Base-by-base conservation (phyloP, 139 green algal species). In the Coelastrella sp. region DNA sequence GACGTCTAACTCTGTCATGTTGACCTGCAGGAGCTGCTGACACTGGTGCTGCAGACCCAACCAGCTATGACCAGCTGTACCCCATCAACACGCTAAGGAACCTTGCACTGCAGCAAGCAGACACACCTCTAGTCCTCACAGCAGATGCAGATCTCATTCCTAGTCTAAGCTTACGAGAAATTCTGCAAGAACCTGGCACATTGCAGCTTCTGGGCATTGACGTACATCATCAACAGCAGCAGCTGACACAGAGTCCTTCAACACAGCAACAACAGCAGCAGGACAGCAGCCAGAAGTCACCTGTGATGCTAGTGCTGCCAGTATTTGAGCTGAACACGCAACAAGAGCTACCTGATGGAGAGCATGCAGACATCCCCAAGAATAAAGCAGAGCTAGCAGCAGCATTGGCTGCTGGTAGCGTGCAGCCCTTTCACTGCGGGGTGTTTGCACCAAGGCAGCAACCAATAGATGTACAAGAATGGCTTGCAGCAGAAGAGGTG, bases 1-100 rank as follows among this genome's bases (percentile, higher is more conserved):
- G n/a, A n/a, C n/a, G n/a, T n/a, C n/a, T n/a, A n/a, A n/a, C n/a
- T n/a, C n/a, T n/a, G n/a, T n/a, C n/a, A n/a, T n/a, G n/a, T n/a
- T n/a, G n/a, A n/a, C n/a, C n/a, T n/a, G n/a, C n/a, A n/a, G n/a
- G 13, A 38, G 51, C 48, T 27, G 32, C 48, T 50, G 37, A 34
- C 34, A 23, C 43, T 50, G 19, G 9, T 37, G 32, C 17, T 63
- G 21, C 57, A 23, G 4, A 27, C 59, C 15, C 23, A 30, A 30
- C 41, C 62, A 78, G 43, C 62, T 89, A 86, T 78, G 85, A 85
- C 23, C 67, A 69, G 32, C 68, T 89, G 37, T 89, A 89, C 68
- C 85, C 85, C 53, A 85, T 89, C 50, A 89, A 89, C 62, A 77
- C 85, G 13, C 85, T 89, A 64, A 38, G 85, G 15, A 89, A 89